A percentile compares a stretch with the other conserved stretches of the same genome.
Conservation (phyloP, 208 protist species). For the Leishmania amazonensis region DNA sequence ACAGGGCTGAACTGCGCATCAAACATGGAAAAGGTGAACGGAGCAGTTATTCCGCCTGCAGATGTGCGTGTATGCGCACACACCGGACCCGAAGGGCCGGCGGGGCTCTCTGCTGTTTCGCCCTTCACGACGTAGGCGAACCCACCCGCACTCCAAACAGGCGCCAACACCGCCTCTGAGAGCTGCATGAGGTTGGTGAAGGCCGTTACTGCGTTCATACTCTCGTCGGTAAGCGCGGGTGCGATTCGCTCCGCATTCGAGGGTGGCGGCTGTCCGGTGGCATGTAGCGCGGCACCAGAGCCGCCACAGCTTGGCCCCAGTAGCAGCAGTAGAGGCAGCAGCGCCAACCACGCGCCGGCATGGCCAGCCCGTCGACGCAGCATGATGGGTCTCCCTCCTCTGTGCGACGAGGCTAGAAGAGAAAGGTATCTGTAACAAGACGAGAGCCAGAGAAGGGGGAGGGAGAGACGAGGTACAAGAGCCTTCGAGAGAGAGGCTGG, state of each 20-base stretch:
- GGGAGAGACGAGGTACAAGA: neutral
- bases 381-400: neutral
- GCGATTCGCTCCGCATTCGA: neutral
- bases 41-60: neutral
- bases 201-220: no score
- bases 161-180: conserved; percentile 29
- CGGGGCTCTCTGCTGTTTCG: neutral
- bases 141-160: conserved; percentile 23
- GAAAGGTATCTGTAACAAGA: neutral
- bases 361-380: neutral
- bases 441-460: neutral
- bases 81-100: conserved; percentile 4
- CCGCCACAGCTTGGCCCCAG: neutral
- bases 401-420: neutral
- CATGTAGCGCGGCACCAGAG: neutral
- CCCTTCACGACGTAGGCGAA: conserved; percentile 17
- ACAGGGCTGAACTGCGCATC: conserved; percentile 28
- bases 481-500: neutral
- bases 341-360: neutral
- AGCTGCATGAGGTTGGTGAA: conserved; percentile 17
- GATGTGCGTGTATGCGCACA: conserved; percentile 24
- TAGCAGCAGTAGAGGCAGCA: neutral
- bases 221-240: neutral
- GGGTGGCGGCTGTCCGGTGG: neutral
- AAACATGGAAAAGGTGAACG: conserved; percentile 33